Evolutionary conservation across 2,329 filamentous ascomycete genomes (phyloP).

Genomic region (Colletotrichum tofieldiae): DNA sequence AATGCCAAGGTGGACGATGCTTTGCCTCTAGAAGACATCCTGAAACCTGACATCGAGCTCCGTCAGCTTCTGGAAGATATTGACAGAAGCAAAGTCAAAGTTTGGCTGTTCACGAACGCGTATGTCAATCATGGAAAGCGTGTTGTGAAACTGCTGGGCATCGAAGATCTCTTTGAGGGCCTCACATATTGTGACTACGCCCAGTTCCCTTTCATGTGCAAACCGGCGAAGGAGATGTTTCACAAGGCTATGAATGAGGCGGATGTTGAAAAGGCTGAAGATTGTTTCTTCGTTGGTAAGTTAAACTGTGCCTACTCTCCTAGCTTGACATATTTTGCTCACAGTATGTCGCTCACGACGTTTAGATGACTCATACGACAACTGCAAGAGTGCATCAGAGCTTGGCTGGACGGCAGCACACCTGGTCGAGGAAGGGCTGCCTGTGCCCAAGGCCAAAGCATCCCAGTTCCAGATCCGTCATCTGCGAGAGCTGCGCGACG

Average conservation of each 20-base stretch:
- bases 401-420: conserved; percentile 91
- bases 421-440: conserved; percentile 83
- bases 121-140: conserved; percentile 89
- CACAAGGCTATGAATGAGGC: conserved; percentile 91
- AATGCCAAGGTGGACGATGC: conserved; percentile 96
- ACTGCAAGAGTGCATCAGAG: conserved; percentile 82
- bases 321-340: neutral
- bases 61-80: conserved; percentile 85
- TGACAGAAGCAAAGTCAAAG: conserved; percentile 84
- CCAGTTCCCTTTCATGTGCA: conserved; percentile 83
- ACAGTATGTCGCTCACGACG: neutral
- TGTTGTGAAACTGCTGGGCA: conserved; percentile 85
- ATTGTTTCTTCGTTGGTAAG: conserved; percentile 95
- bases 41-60: conserved; percentile 83
- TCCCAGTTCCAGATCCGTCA: conserved; percentile 82
- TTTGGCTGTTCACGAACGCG: conserved; percentile 98
- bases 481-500: conserved; percentile 80
- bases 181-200: conserved; percentile 95
- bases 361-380: conserved; percentile 87
- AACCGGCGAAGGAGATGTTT: conserved; percentile 87
- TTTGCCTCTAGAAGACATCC: conserved; percentile 87
- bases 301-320: conserved; percentile 39
- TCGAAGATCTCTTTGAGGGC: conserved; percentile 94
- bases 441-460: conserved; percentile 74
- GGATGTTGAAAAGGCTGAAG: conserved; percentile 73